Evolutionary conservation across 179 eudicot species (phyloP).

Genomic region (Corrigiola litoralis): DNA sequence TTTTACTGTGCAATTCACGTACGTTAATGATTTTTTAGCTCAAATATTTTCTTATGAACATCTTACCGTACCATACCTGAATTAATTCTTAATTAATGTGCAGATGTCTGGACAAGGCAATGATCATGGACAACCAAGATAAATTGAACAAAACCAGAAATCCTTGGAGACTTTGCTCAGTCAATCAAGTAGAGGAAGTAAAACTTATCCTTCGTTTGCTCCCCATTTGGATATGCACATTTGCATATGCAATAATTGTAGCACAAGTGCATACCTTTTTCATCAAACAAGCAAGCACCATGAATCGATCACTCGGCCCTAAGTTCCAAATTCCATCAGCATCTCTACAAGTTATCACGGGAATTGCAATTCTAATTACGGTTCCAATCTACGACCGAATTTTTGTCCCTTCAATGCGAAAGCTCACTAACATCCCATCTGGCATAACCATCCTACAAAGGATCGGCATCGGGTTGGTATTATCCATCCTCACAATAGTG

Average conservation of each 20-base stretch:
- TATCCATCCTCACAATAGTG: constrained; percentile 40
- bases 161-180: constrained; percentile 65
- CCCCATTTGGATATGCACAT: constrained; percentile 61
- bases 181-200: constrained; percentile 69
- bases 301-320: constrained; percentile 31
- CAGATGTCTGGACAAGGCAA: constrained; percentile 70
- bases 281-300: constrained; percentile 66
- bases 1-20: not conserved
- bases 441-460: constrained; percentile 57
- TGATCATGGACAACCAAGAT: constrained; percentile 49
- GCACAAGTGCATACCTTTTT: constrained; percentile 66
- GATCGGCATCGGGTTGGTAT: constrained; percentile 46
- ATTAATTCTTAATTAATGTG: not conserved
- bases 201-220: constrained; percentile 50
- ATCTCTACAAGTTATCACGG: constrained; percentile 46
- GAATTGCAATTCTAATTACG: constrained; percentile 37
- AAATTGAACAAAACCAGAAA: constrained; percentile 27
- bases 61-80: not conserved
- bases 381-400: constrained; percentile 47
- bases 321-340: constrained; percentile 47
- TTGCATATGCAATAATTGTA: constrained; percentile 46
- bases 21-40: not conserved
- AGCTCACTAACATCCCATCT: constrained; percentile 35
- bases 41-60: too few relatives aligned
- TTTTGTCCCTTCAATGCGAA: constrained; percentile 40